These are phyloP conservation scores for Chimonanthus praecox DNA, from an alignment of 164 flowering plant species.

Conservation along the genomic window DNA sequence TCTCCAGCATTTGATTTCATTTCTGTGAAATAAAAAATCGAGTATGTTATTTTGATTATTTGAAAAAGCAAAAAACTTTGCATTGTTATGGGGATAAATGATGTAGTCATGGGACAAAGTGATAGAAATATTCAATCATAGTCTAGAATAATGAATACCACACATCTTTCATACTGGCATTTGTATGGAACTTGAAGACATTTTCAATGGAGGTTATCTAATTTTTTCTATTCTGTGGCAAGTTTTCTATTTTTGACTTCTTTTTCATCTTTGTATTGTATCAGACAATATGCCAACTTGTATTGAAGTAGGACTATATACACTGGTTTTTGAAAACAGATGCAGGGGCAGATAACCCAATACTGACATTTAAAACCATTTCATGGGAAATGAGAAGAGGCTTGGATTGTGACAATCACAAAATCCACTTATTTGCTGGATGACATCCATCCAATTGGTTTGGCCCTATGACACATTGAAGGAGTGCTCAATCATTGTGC, in stretches of 20 bases:
- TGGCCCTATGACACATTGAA: not conserved
- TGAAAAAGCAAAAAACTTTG: too few species aligned
- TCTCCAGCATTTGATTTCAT: not conserved
- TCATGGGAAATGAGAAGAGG: not conserved
- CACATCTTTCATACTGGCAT: too few species aligned
- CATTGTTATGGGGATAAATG: too few species aligned
- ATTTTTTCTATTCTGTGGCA: not conserved
- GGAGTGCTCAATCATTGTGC: not conserved
- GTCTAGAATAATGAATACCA: not conserved
- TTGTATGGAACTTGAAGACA: too few species aligned
- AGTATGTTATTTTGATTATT: too few species aligned
- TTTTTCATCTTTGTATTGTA: not conserved
- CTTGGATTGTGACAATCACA: not conserved
- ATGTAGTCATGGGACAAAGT: too few species aligned
- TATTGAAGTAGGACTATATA: too few species aligned
- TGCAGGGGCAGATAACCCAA: too few species aligned
- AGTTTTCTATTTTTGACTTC: not conserved
- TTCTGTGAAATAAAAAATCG: not conserved
- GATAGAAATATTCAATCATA: too few species aligned
- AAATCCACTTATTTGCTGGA: not conserved
- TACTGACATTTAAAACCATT: not conserved
- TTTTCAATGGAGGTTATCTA: too few species aligned
- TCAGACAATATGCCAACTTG: not conserved
- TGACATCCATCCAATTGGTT: not conserved
- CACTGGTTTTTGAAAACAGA: too few species aligned